A percentile compares a stretch with the other conserved stretches of the same genome.
Evolutionary conservation across 306 rosid genomes (phyloP).

Genomic region (Luffa acutangula): DNA sequence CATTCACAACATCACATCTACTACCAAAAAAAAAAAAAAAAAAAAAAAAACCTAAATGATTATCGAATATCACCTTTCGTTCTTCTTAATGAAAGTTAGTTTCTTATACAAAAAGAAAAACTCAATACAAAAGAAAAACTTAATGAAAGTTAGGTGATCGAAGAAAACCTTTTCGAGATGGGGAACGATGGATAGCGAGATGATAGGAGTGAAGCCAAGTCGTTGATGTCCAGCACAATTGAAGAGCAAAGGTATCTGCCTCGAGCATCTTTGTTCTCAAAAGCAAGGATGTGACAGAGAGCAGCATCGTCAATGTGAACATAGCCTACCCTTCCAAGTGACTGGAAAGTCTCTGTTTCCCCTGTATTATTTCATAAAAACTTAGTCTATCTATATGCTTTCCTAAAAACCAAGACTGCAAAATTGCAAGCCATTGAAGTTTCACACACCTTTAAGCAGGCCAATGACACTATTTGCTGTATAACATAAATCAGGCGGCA

Average conservation of each 20-base stretch:
- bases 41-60: not conserved
- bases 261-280: constrained; percentile 32
- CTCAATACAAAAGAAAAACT: not conserved
- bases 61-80: not conserved
- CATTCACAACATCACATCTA: not conserved
- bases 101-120: too few species aligned
- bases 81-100: not conserved
- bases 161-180: constrained; percentile 48
- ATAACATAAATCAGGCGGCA: constrained; percentile 59
- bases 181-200: constrained; percentile 52
- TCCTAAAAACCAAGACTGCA: not conserved
- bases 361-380: constrained; percentile 24
- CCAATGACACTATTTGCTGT: constrained; percentile 78
- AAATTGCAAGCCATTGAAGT: constrained; percentile 1
- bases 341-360: constrained; percentile 45
- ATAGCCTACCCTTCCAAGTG: constrained; percentile 82
- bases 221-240: constrained; percentile 28
- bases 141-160: not conserved
- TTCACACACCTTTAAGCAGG: constrained; percentile 47
- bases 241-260: constrained; percentile 76
- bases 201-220: constrained; percentile 37
- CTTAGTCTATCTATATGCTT: not conserved
- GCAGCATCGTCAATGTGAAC: constrained; percentile 82
- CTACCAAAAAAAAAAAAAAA: too few species aligned
- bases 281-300: constrained; percentile 50